phyloP scores from a whole-genome alignment of 495 filamentous ascomycete genomes.

The Pseudoneurospora amorphoporcata region DNA sequence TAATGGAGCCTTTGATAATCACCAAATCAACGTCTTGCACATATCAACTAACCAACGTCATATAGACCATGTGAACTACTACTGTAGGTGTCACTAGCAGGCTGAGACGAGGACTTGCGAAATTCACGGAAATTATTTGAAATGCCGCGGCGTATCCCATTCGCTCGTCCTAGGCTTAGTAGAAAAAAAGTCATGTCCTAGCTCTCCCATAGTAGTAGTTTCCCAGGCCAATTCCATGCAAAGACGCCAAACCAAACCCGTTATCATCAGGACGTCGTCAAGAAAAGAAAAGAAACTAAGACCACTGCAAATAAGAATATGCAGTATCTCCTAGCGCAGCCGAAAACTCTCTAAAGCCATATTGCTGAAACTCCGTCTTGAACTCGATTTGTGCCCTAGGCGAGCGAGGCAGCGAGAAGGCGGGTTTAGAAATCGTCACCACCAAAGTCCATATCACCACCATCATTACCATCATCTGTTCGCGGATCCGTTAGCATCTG shows the following conservation, averaged over 20 bases:
- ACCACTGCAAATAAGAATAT: background rate
- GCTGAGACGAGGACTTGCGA: background rate
- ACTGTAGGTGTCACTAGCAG: background rate
- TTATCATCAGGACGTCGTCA: background rate
- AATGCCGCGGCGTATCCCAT: background rate
- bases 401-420: background rate
- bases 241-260: background rate
- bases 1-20: background rate
- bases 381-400: background rate
- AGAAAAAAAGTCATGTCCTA: background rate
- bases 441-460: conserved; percentile 27
- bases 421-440: conserved; percentile 44
- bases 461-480: conserved; percentile 32
- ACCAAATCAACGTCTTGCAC: background rate
- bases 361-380: background rate
- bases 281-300: background rate
- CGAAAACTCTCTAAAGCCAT: background rate
- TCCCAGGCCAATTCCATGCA: background rate
- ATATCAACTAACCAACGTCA: background rate
- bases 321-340: background rate
- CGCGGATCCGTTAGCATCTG: background rate
- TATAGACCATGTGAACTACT: background rate
- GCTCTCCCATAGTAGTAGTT: background rate
- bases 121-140: background rate
- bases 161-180: background rate